Conservation (phyloP, 371 early-diverging fungal genomes). For the Mortierella sp. region DNA sequence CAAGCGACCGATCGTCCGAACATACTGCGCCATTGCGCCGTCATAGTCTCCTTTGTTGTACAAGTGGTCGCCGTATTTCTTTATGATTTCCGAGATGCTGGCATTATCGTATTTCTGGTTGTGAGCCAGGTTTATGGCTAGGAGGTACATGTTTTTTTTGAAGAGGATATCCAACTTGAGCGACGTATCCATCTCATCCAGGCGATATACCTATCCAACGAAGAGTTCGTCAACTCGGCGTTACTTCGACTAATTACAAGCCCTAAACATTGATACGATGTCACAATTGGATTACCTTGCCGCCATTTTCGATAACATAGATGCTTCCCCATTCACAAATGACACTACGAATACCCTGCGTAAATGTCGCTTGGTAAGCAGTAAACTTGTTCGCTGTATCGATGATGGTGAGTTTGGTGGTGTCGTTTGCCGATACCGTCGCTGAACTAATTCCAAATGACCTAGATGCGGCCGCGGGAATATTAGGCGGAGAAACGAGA, state of each 20-base stretch:
- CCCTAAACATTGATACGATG: not conserved
- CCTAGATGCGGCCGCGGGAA: conserved; percentile 59
- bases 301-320: conserved; percentile 87
- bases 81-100: conserved; percentile 90
- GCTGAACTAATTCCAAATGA: conserved; percentile 32
- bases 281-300: conserved; percentile 64
- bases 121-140: conserved; percentile 87
- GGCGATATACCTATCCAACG: conserved; percentile 71
- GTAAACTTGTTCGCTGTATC: conserved; percentile 93
- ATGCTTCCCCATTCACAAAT: conserved; percentile 91
- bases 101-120: conserved; percentile 80
- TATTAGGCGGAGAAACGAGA: conserved; percentile 76
- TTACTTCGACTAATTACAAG: not conserved
- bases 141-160: conserved; percentile 87
- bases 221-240: not conserved
- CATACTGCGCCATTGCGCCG: conserved; percentile 91
- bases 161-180: conserved; percentile 90
- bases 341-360: conserved; percentile 75
- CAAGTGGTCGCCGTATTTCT: conserved; percentile 93
- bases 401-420: conserved; percentile 86
- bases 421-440: conserved; percentile 57
- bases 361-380: conserved; percentile 83
- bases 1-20: conserved; percentile 91
- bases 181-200: conserved; percentile 90
- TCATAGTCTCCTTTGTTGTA: conserved; percentile 92